phyloP scores from a whole-genome alignment of 2,329 filamentous ascomycete species.

The Venturia oleaginea region DNA sequence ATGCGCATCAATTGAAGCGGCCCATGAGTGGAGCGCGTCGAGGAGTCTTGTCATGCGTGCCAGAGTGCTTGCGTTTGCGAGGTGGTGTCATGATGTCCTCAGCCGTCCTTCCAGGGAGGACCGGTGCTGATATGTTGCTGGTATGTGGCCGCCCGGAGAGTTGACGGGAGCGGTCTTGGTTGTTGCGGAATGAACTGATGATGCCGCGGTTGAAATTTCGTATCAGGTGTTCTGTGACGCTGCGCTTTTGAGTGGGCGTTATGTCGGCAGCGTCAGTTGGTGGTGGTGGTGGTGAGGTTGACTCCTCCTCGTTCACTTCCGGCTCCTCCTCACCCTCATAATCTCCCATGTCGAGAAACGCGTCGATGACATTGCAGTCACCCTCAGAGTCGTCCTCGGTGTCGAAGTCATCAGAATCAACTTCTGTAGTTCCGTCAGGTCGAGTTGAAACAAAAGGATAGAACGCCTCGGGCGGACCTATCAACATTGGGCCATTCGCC shows the following conservation, averaged over 20 bases:
- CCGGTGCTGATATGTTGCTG: not conserved
- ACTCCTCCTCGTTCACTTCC: constrained; percentile 26
- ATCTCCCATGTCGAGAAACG: constrained; percentile 29
- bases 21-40: constrained; percentile 9
- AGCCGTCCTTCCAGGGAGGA: constrained; percentile 10
- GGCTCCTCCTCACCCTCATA: constrained; percentile 29
- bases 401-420: constrained; percentile 47
- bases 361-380: constrained; percentile 46
- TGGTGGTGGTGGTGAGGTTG: constrained; percentile 27
- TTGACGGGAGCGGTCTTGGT: constrained; percentile 13
- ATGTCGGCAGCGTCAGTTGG: constrained; percentile 21
- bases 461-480: constrained; percentile 67
- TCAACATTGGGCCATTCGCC: constrained; percentile 47
- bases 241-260: constrained; percentile 15
- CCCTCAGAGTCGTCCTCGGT: constrained; percentile 43
- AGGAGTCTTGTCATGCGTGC: not conserved
- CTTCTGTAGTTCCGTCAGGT: constrained; percentile 49
- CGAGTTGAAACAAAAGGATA: constrained; percentile 54
- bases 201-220: constrained; percentile 24
- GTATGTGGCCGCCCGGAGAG: constrained; percentile 10
- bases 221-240: constrained; percentile 20
- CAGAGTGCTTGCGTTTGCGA: constrained; percentile 12
- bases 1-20: constrained; percentile 3
- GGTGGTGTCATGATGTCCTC: constrained; percentile 14
- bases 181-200: constrained; percentile 13